Evolutionary conservation across 352 stramenopile genomes (phyloP).

Genomic region (Phytopythium chamaehyphon): DNA sequence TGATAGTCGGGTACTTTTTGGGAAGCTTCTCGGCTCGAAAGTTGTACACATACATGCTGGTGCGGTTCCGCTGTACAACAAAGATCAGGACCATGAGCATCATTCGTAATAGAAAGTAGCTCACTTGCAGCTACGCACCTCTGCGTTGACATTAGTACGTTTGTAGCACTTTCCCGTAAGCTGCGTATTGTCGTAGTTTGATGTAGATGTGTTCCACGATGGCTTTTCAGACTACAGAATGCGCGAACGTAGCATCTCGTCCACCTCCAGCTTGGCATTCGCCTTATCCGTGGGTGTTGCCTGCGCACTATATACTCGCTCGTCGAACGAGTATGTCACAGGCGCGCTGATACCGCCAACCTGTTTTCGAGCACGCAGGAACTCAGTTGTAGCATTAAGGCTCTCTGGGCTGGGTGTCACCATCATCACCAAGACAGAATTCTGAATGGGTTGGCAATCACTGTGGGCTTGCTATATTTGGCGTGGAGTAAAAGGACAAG

Average conservation of each 20-base stretch:
- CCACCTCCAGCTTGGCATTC: conserved; percentile 52
- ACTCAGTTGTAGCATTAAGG: background rate
- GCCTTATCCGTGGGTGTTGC: conserved; percentile 59
- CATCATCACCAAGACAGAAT: background rate
- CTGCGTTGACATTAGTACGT: conserved; percentile 68
- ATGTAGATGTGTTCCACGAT: conserved; percentile 60
- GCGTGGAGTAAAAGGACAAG: too few relatives aligned
- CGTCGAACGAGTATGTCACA: conserved; percentile 64
- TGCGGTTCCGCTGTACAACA: conserved; percentile 51
- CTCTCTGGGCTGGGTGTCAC: background rate
- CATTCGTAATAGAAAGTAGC: background rate
- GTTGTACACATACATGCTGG: conserved; percentile 85
- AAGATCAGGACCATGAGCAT: conserved; percentile 2
- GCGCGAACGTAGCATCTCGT: conserved; percentile 56
- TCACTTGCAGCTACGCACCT: conserved; percentile 31
- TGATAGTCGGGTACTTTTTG: conserved; percentile 68
- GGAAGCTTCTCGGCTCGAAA: conserved; percentile 81
- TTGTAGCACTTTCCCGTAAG: conserved; percentile 74
- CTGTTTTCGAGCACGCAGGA: conserved; percentile 49
- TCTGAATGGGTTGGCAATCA: too few relatives aligned
- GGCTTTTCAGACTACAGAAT: conserved; percentile 51
- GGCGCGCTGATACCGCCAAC: conserved; percentile 58
- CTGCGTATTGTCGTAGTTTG: conserved; percentile 72
- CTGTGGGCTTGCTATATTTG: too few relatives aligned
- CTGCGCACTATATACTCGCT: conserved; percentile 63